Percentiles rank a stretch among this genome's conserved stretches.
These are phyloP conservation scores for Diplodia corticola DNA, from an alignment of 2,329 filamentous ascomycete species.

Conservation along the genomic window DNA sequence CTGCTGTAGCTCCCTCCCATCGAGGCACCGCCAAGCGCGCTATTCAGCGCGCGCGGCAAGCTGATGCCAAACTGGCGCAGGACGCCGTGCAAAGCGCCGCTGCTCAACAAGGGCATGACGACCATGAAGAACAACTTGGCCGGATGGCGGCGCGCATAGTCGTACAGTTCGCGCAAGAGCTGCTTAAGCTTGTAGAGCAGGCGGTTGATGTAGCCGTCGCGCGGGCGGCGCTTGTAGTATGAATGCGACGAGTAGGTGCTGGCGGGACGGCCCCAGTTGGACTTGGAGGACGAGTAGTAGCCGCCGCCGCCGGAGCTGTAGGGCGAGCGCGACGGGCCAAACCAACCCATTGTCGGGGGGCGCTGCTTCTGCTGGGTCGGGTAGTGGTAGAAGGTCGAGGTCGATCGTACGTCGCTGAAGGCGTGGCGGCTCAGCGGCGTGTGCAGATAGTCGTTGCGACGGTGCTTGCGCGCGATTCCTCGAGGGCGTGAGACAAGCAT, in stretches of 20 bases:
- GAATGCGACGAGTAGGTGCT: slow-evolving; percentile 45
- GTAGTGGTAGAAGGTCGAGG: slow-evolving; percentile 3
- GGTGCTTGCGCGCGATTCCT: slow-evolving; percentile 14
- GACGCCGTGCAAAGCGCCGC: slow-evolving; percentile 76
- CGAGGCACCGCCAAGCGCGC: slow-evolving; percentile 35
- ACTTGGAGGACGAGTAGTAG: slow-evolving; percentile 30
- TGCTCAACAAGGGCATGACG: slow-evolving; percentile 82
- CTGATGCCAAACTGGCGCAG: slow-evolving; percentile 77
- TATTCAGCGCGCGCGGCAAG: slow-evolving; percentile 62
- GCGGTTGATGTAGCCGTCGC: slow-evolving; percentile 73
- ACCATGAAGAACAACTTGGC: slow-evolving; percentile 88
- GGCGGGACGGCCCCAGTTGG: slow-evolving; percentile 34
- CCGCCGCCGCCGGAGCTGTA: slow-evolving; percentile 33
- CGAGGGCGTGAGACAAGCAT: slow-evolving; percentile 21
- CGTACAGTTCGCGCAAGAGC: slow-evolving; percentile 75
- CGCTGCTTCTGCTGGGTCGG: neutral
- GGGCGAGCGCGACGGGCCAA: slow-evolving; percentile 33
- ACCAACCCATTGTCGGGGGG: slow-evolving; percentile 37
- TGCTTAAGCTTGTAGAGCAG: slow-evolving; percentile 74
- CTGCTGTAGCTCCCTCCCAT: slow-evolving; percentile 27
- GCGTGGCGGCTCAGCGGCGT: slow-evolving; percentile 4
- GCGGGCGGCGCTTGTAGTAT: slow-evolving; percentile 76
- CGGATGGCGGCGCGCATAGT: slow-evolving; percentile 80
- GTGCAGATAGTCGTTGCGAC: slow-evolving; percentile 12
- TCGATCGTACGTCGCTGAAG: slow-evolving; percentile 7